phyloP scores from a whole-genome alignment of 164 flowering plant genomes.

The Chimonanthus praecox region DNA sequence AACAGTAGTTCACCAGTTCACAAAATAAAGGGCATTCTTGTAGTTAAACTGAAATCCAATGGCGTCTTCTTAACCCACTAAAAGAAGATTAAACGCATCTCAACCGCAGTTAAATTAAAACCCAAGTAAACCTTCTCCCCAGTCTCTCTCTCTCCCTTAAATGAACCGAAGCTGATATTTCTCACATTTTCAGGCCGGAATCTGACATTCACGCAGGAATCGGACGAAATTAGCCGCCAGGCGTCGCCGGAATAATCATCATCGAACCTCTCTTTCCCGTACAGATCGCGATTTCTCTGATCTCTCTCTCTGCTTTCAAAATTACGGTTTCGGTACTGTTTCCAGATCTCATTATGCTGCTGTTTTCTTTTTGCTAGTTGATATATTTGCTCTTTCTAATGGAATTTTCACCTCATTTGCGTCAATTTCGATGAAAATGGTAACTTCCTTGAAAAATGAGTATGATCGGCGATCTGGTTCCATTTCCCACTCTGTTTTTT shows the following conservation, averaged over 20 bases:
- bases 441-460: too few species aligned
- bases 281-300: conserved; percentile 6
- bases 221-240: neutral
- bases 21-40: neutral
- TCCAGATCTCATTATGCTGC: neutral
- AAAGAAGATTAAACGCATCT: neutral
- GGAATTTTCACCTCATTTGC: neutral
- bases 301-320: neutral
- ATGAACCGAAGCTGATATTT: neutral
- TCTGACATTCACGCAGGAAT: neutral
- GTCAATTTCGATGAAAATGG: neutral
- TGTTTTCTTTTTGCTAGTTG: neutral
- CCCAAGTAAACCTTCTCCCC: neutral
- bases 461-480: too few species aligned
- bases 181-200: neutral
- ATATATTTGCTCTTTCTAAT: neutral
- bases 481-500: neutral
- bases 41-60: too few species aligned
- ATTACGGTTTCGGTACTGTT: neutral
- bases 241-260: neutral
- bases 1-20: too few species aligned
- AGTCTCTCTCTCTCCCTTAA: neutral
- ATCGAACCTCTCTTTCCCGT: neutral
- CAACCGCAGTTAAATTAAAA: neutral
- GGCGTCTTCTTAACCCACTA: neutral